Percentiles rank a stretch among this genome's conserved stretches.
Evolutionary conservation across 768 basidiomycete genomes (phyloP).

Genomic region (Pleurotus pulmonarius): DNA sequence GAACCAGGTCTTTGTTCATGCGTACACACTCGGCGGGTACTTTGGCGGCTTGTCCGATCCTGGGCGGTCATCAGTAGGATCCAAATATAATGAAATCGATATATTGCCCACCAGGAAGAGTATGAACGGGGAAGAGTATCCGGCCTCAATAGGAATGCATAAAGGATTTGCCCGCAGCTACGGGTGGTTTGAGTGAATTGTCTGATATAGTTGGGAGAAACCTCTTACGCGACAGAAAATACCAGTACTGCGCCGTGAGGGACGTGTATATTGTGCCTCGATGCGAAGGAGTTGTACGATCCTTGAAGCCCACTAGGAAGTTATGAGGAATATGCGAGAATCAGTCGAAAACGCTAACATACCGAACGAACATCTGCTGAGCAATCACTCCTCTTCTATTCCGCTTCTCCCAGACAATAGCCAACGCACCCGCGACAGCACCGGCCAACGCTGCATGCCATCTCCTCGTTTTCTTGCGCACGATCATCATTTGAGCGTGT

Average conservation of each 20-base stretch:
- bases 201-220: background rate
- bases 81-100: background rate
- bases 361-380: slow-evolving; percentile 90
- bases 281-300: slow-evolving; percentile 76
- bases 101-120: slow-evolving; percentile 54
- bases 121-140: slow-evolving; percentile 85
- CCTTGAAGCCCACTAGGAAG: slow-evolving; percentile 78
- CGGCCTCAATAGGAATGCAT: slow-evolving; percentile 70
- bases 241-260: slow-evolving; percentile 84
- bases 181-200: background rate
- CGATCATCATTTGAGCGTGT: slow-evolving; percentile 58
- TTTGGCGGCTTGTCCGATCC: slow-evolving; percentile 71
- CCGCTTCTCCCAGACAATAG: slow-evolving; percentile 75
- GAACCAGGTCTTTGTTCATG: slow-evolving; percentile 60
- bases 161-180: slow-evolving; percentile 86
- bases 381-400: slow-evolving; percentile 64
- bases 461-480: slow-evolving; percentile 61
- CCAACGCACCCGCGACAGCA: slow-evolving; percentile 65
- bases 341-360: slow-evolving; percentile 16
- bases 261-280: slow-evolving; percentile 60
- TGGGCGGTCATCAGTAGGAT: slow-evolving; percentile 20
- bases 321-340: background rate
- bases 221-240: slow-evolving; percentile 66
- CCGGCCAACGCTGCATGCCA: slow-evolving; percentile 86
- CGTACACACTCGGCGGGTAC: slow-evolving; percentile 54